phyloP scores from a whole-genome alignment of 2,329 filamentous ascomycete genomes.

The Monosporascus sp. region DNA sequence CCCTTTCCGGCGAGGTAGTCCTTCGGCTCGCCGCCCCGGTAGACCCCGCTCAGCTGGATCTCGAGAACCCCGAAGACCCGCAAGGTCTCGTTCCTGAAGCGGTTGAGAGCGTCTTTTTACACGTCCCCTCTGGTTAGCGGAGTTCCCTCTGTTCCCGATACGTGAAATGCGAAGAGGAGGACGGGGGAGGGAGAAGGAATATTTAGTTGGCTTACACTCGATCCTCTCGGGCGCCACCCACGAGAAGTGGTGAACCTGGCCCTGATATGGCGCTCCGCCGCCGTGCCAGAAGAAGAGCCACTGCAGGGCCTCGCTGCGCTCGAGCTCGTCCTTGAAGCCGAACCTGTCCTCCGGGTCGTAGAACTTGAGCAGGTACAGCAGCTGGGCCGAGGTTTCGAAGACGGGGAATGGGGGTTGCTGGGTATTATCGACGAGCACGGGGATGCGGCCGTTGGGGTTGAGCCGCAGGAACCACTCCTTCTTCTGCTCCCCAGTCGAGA shows the following conservation, averaged over 20 bases:
- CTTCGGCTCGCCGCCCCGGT: conserved; percentile 1
- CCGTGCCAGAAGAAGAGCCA: conserved; percentile 53
- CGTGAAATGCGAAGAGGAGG: background rate
- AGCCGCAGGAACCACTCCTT: conserved; percentile 47
- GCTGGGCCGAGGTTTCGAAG: conserved; percentile 46
- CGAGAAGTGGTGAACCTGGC: conserved; percentile 38
- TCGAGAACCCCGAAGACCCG: conserved; percentile 51
- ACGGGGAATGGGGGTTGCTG: conserved; percentile 43
- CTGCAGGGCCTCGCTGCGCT: conserved; percentile 42
- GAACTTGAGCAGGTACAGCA: conserved; percentile 46
- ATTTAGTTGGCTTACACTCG: conserved; percentile 21
- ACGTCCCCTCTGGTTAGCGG: background rate
- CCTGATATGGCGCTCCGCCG: conserved; percentile 35
- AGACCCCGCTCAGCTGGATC: conserved; percentile 32
- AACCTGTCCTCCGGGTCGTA: conserved; percentile 44
- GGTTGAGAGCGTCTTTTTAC: conserved; percentile 36
- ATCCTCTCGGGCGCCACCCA: conserved; percentile 37
- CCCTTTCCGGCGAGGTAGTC: conserved; percentile 6
- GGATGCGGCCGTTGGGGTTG: conserved; percentile 44
- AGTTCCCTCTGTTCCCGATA: background rate
- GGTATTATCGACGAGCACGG: conserved; percentile 44
- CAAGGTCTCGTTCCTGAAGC: conserved; percentile 46
- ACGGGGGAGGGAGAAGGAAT: too few species aligned
- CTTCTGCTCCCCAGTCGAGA: conserved; percentile 49
- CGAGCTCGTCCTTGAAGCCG: conserved; percentile 45